A percentile compares a stretch with the other conserved stretches of the same genome.
phyloP scores from a whole-genome alignment of 129 eudicot species.

The Lactuca saligna region DNA sequence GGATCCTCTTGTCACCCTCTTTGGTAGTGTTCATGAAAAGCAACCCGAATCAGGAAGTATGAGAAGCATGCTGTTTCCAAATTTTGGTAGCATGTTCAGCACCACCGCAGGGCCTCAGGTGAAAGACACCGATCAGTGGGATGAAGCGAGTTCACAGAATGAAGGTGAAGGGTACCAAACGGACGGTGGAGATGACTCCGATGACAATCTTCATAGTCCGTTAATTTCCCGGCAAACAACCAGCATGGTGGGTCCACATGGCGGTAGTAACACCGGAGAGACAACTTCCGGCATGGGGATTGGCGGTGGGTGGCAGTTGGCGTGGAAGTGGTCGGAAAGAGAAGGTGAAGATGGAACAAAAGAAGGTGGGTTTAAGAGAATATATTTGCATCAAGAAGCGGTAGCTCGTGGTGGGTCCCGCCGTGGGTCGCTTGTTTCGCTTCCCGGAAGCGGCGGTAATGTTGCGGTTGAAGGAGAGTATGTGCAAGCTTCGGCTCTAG shows the following conservation, averaged over 20 bases:
- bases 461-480: conserved; percentile 41
- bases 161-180: conserved; percentile 46
- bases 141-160: conserved; percentile 50
- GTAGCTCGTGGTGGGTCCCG: conserved; percentile 20
- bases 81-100: conserved; percentile 73
- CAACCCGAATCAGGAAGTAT: conserved; percentile 60
- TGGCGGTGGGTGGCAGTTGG: conserved; percentile 86
- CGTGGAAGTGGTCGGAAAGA: conserved; percentile 59
- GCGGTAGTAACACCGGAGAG: conserved; percentile 53
- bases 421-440: conserved; percentile 61
- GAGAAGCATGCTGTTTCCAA: conserved; percentile 64
- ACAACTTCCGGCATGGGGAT: conserved; percentile 48
- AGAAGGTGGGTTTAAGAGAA: conserved; percentile 60
- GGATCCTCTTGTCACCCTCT: conserved; percentile 76
- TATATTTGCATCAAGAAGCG: conserved; percentile 60
- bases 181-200: conserved; percentile 47
- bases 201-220: conserved; percentile 53
- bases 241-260: conserved; percentile 45
- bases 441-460: conserved; percentile 53
- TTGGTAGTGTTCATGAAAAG: conserved; percentile 73
- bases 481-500: conserved; percentile 63
- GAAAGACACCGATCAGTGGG: conserved; percentile 56
- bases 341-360: conserved; percentile 65
- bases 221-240: conserved; percentile 60
- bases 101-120: conserved; percentile 36